Percentiles rank a stretch among this genome's conserved stretches.
Conservation (phyloP, 2,329 filamentous ascomycete genomes). For the Cordyceps farinosa region DNA sequence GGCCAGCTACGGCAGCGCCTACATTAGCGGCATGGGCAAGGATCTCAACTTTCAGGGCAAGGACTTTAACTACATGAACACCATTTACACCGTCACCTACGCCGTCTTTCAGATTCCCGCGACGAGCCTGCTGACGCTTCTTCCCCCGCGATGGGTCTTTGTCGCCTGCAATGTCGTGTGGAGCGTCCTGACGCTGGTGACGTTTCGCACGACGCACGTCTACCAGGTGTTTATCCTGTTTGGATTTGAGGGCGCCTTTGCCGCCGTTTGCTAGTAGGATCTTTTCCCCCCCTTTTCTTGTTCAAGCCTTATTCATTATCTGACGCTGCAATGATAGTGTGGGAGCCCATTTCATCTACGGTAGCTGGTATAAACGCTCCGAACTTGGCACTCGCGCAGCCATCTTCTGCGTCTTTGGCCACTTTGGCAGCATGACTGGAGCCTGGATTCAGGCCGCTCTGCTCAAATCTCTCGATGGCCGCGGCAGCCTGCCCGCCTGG, state of each 20-base stretch:
- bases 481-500: constrained; percentile 37
- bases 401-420: constrained; percentile 40
- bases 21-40: constrained; percentile 41
- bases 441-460: constrained; percentile 44
- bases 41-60: constrained; percentile 36
- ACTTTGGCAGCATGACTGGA: constrained; percentile 42
- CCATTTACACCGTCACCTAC: constrained; percentile 37
- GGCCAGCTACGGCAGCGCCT: constrained; percentile 40
- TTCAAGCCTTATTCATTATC: no score
- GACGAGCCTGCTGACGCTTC: constrained; percentile 31
- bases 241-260: constrained; percentile 42
- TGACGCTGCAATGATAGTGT: constrained; percentile 29
- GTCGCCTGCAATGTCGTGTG: constrained; percentile 40
- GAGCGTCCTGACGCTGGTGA: constrained; percentile 42
- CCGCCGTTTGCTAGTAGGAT: constrained; percentile 40
- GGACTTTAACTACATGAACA: constrained; percentile 39
- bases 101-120: constrained; percentile 43
- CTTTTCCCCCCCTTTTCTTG: no score
- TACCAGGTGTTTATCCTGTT: constrained; percentile 43
- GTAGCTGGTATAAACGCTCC: constrained; percentile 41
- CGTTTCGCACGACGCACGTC: constrained; percentile 39
- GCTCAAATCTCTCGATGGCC: constrained; percentile 33
- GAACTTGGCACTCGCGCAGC: constrained; percentile 40
- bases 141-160: constrained; percentile 39
- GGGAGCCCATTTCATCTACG: constrained; percentile 43